A percentile compares a stretch with the other conserved stretches of the same genome.
Conservation (phyloP, 768 basidiomycete genomes). For the Daedalea quercina region DNA sequence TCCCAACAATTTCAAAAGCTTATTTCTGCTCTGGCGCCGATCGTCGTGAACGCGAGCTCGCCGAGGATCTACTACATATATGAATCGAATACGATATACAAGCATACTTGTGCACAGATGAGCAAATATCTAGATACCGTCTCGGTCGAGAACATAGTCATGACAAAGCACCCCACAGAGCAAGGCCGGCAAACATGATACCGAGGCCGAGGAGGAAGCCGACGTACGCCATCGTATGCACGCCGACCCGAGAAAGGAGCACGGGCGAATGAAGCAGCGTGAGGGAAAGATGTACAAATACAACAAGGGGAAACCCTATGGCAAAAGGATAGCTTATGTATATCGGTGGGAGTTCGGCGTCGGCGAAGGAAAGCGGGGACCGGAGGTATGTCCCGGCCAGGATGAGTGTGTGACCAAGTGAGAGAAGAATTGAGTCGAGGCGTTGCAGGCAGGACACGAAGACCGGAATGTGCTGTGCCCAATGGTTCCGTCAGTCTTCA, state of each 20-base stretch:
- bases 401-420: conserved; percentile 59
- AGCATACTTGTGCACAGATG: neutral
- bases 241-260: conserved; percentile 64
- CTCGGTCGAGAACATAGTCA: conserved; percentile 12
- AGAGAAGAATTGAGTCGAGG: conserved; percentile 64
- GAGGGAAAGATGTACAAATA: conserved; percentile 40
- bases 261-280: conserved; percentile 59
- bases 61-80: too few relatives aligned
- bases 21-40: too few relatives aligned
- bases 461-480: conserved; percentile 60
- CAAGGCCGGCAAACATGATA: conserved; percentile 66
- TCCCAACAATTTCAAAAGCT: too few relatives aligned
- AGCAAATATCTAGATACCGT: too few relatives aligned
- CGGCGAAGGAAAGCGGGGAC: conserved; percentile 34
- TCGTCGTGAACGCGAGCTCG: too few relatives aligned
- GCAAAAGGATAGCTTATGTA: conserved; percentile 19
- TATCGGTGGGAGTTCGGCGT: conserved; percentile 7
- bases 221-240: conserved; percentile 71
- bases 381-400: conserved; percentile 56
- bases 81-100: neutral
- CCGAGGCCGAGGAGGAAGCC: conserved; percentile 61
- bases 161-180: conserved; percentile 62
- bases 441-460: conserved; percentile 75
- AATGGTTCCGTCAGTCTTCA: conserved; percentile 7
- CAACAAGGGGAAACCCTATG: conserved; percentile 23